Evolutionary conservation across 2,329 filamentous ascomycete species (phyloP).

Genomic region (Thielaviopsis musarum): DNA sequence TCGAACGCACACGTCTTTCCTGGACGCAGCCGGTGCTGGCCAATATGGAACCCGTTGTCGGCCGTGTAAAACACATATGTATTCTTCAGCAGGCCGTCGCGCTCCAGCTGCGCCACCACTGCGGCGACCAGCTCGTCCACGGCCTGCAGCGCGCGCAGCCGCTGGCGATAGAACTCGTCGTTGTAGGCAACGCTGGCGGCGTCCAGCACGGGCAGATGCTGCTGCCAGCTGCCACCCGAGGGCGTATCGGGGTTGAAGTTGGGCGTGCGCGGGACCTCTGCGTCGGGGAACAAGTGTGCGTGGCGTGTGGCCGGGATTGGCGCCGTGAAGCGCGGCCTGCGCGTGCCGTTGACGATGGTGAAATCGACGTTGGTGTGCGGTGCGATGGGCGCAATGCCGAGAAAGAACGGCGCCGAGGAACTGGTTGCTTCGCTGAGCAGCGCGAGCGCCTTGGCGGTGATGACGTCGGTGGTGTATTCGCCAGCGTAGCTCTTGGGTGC

Average conservation of each 20-base stretch:
- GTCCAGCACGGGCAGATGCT: conserved; percentile 20
- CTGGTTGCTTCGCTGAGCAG: conserved; percentile 35
- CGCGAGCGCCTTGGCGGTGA: conserved; percentile 30
- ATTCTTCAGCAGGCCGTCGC: conserved; percentile 21
- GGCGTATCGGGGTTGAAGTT: conserved; percentile 46
- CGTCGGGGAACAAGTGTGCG: conserved; percentile 39
- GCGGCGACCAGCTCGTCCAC: conserved; percentile 29
- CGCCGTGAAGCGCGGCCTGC: conserved; percentile 18
- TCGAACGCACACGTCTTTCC: conserved; percentile 36
- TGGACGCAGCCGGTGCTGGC: conserved; percentile 33
- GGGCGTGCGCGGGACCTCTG: conserved; percentile 41
- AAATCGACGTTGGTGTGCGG: conserved; percentile 18
- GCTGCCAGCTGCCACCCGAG: conserved; percentile 28
- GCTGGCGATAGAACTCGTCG: conserved; percentile 24
- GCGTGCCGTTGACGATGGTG: conserved; percentile 13
- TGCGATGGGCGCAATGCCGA: conserved; percentile 33
- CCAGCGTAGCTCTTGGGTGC: conserved; percentile 34
- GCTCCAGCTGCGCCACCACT: conserved; percentile 21
- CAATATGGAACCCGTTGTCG: conserved; percentile 37
- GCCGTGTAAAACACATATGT: conserved; percentile 36
- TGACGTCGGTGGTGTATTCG: conserved; percentile 35
- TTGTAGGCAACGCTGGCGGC: conserved; percentile 20
- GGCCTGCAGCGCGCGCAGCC: conserved; percentile 26
- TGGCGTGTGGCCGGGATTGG: conserved; percentile 33
- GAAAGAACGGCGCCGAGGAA: conserved; percentile 34